phyloP scores from a whole-genome alignment of 345 rosid species.

The Leavenworthia alabamica region DNA sequence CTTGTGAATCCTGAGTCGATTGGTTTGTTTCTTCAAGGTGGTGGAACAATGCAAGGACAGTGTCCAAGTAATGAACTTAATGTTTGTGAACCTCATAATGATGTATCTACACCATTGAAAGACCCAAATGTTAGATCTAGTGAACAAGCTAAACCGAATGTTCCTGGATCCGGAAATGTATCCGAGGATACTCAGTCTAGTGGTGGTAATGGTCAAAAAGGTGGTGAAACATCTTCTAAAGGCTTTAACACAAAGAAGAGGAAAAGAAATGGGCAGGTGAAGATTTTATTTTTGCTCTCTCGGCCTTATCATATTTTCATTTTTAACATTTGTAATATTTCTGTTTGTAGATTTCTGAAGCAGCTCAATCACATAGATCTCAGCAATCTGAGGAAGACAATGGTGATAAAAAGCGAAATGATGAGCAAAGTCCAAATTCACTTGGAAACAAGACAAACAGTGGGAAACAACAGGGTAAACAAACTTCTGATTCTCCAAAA shows the following conservation, averaged over 20 bases:
- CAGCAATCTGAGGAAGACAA: constrained; percentile 46
- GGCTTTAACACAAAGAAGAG: constrained; percentile 58
- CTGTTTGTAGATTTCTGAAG: constrained; percentile 44
- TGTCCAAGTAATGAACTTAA: constrained; percentile 42
- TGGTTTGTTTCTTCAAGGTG: constrained; percentile 47
- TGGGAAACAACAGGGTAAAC: constrained; percentile 58
- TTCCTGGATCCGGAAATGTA: constrained; percentile 61
- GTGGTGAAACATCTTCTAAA: constrained; percentile 48
- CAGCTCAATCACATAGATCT: constrained; percentile 42
- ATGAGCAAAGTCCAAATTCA: constrained; percentile 50
- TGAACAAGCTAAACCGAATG: constrained; percentile 52
- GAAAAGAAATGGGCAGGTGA: constrained; percentile 64
- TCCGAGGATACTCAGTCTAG: constrained; percentile 81
- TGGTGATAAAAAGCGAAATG: constrained; percentile 46
- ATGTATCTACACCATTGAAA: constrained; percentile 38
- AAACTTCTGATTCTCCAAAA: constrained; percentile 68
- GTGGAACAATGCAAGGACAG: constrained; percentile 51
- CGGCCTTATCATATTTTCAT: background rate
- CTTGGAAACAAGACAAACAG: constrained; percentile 45
- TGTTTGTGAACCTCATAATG: constrained; percentile 48
- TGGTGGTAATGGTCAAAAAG: constrained; percentile 52
- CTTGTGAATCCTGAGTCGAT: constrained; percentile 51
- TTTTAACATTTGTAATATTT: background rate
- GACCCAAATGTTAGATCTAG: constrained; percentile 42
- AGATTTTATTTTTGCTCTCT: constrained; percentile 8